These are phyloP conservation scores for Rhodotorula paludigena DNA, from an alignment of 768 basidiomycete genomes.

Conservation along the genomic window DNA sequence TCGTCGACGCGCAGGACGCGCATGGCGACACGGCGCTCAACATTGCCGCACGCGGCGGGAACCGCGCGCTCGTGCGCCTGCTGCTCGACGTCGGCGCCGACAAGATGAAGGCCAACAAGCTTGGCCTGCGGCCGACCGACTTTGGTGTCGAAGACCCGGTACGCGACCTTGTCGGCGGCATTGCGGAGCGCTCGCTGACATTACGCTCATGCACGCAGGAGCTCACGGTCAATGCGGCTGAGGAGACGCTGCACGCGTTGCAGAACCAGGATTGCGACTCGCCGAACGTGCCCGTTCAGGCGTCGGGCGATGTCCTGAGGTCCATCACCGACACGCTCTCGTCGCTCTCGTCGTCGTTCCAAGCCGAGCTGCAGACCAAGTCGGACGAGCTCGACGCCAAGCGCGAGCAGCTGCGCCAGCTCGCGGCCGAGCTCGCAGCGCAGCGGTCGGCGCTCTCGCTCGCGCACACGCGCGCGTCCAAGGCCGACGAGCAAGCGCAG, in stretches of 20 bases:
- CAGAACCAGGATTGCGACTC: not conserved
- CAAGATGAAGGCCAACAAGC: conserved; percentile 77
- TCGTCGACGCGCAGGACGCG: conserved; percentile 87
- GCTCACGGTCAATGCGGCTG: conserved; percentile 64
- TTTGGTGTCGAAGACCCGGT: conserved; percentile 65
- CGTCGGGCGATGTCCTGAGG: conserved; percentile 79
- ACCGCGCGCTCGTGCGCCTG: conserved; percentile 75
- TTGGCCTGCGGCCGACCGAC: conserved; percentile 87
- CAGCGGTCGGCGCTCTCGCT: conserved; percentile 78
- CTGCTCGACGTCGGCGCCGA: conserved; percentile 91
- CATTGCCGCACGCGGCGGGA: conserved; percentile 90
- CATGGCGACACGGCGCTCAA: conserved; percentile 95
- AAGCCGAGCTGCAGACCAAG: conserved; percentile 74
- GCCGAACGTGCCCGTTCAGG: conserved; percentile 57
- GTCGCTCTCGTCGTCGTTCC: conserved; percentile 69
- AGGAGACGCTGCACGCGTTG: conserved; percentile 52
- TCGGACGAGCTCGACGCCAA: conserved; percentile 82
- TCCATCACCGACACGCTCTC: conserved; percentile 84
- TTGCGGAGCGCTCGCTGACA: conserved; percentile 34
- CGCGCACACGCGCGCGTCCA: conserved; percentile 68
- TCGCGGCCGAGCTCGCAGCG: conserved; percentile 83
- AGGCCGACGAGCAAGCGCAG: conserved; percentile 73
- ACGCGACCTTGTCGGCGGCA: not conserved
- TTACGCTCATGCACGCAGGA: conserved; percentile 58
- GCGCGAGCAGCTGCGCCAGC: conserved; percentile 76